Percentiles rank a stretch among this genome's conserved stretches.
Conservation (phyloP, 805 yeast genomes). For the Zygotorulaspora florentina region DNA sequence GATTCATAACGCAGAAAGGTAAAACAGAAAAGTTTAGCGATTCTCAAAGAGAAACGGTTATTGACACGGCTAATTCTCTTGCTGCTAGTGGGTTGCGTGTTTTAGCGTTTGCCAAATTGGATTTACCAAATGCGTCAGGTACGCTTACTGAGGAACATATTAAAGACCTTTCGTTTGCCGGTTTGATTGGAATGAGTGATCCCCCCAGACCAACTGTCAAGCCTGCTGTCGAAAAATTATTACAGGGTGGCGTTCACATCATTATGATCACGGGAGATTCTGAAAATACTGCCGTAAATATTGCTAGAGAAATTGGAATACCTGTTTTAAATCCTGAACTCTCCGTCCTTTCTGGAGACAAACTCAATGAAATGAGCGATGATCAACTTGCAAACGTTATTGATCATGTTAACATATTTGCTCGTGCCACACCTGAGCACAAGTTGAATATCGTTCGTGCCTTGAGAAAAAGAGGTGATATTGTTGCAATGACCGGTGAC, state of each 20-base stretch:
- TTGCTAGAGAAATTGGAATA: slow-evolving; percentile 88
- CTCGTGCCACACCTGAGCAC: slow-evolving; percentile 94
- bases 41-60: slow-evolving; percentile 44
- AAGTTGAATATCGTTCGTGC: slow-evolving; percentile 88
- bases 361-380: slow-evolving; percentile 68
- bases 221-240: slow-evolving; percentile 64
- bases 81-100: slow-evolving; percentile 86
- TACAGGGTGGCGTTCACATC: slow-evolving; percentile 94
- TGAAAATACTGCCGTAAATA: slow-evolving; percentile 78
- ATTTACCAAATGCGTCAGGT: slow-evolving; percentile 32
- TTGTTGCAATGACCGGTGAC: slow-evolving; percentile 99
- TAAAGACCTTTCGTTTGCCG: slow-evolving; percentile 66
- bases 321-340: slow-evolving; percentile 59
- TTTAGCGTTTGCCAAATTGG: slow-evolving; percentile 66
- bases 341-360: slow-evolving; percentile 81
- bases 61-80: slow-evolving; percentile 54
- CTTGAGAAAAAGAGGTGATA: slow-evolving; percentile 82
- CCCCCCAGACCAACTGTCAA: slow-evolving; percentile 92
- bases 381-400: slow-evolving; percentile 71
- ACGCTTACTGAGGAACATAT: slow-evolving; percentile 41
- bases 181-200: slow-evolving; percentile 92
- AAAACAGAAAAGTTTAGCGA: slow-evolving; percentile 55
- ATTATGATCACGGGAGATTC: slow-evolving; percentile 97
- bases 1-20: slow-evolving; percentile 56
- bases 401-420: slow-evolving; percentile 80